Conservation (phyloP, 306 rosid species). For the Fragaria nilgerrensis region DNA sequence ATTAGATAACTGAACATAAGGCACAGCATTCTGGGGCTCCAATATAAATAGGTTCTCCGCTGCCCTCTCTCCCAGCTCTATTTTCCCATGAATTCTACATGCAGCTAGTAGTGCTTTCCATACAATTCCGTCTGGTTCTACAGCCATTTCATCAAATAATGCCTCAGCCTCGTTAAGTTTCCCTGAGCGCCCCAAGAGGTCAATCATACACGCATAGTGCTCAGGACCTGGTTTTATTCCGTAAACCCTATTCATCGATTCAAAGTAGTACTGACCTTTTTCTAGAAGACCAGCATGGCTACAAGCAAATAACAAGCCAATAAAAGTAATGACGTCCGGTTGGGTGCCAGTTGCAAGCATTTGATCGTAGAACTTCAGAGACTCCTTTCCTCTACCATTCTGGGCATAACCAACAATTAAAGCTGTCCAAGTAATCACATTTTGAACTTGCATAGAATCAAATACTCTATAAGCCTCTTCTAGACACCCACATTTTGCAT, state of each 20-base stretch:
- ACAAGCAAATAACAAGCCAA: constrained; percentile 87
- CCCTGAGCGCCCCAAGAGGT: constrained; percentile 79
- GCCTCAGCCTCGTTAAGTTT: constrained; percentile 59
- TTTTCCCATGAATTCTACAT: constrained; percentile 71
- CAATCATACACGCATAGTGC: constrained; percentile 92
- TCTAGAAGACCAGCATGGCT: constrained; percentile 88
- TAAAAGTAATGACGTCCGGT: constrained; percentile 82
- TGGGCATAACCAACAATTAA: constrained; percentile 87
- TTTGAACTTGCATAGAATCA: constrained; percentile 49
- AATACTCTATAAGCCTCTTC: constrained; percentile 68
- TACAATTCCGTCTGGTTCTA: constrained; percentile 77
- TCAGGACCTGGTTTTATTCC: constrained; percentile 79
- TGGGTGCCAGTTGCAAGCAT: constrained; percentile 67
- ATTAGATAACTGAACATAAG: constrained; percentile 76
- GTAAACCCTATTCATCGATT: constrained; percentile 58
- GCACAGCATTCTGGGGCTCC: constrained; percentile 65
- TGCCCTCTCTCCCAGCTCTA: constrained; percentile 77
- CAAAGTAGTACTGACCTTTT: constrained; percentile 53
- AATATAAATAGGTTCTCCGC: constrained; percentile 61
- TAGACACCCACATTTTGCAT: constrained; percentile 87
- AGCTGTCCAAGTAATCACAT: constrained; percentile 89
- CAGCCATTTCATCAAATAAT: constrained; percentile 58
- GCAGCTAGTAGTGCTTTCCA: constrained; percentile 96
- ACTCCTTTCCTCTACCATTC: constrained; percentile 80
- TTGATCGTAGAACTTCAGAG: constrained; percentile 61